Conservation (phyloP, 2,329 filamentous ascomycete genomes). For the Grosmannia huntii region DNA sequence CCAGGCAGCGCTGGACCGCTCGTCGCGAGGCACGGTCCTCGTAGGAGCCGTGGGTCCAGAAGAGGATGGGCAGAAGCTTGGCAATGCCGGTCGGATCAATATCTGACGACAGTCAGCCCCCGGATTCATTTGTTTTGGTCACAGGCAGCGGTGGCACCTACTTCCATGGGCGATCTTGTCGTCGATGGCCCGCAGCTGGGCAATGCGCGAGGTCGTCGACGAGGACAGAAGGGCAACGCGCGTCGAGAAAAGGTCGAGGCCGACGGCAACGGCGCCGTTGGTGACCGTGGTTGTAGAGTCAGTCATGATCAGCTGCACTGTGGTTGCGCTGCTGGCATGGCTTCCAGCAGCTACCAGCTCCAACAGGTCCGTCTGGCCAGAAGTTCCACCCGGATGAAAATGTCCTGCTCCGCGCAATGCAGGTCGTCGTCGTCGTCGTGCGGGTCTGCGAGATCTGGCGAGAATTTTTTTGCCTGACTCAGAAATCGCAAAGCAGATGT, state of each 20-base stretch:
- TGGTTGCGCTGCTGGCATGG: constrained; percentile 9
- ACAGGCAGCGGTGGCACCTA: constrained; percentile 19
- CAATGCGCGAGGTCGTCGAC: constrained; percentile 43
- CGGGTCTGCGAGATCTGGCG: neutral
- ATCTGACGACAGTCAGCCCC: constrained; percentile 18
- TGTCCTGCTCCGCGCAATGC: neutral
- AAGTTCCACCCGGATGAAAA: neutral
- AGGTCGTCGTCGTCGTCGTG: neutral
- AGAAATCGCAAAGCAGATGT: neutral
- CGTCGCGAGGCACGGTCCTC: constrained; percentile 71
- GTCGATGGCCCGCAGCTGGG: constrained; percentile 41
- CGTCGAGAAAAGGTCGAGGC: constrained; percentile 10
- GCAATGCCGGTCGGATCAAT: constrained; percentile 36
- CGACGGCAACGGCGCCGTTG: constrained; percentile 12
- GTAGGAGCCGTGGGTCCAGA: constrained; percentile 81
- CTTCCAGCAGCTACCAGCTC: neutral
- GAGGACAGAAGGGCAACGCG: constrained; percentile 41
- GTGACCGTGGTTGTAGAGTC: constrained; percentile 30
- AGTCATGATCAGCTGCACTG: constrained; percentile 24
- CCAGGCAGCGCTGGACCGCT: constrained; percentile 71
- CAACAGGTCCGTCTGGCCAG: neutral
- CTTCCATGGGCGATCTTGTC: constrained; percentile 43
- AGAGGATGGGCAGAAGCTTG: constrained; percentile 57
- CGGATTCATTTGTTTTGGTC: neutral
- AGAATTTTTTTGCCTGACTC: neutral